Base-by-base conservation (phyloP, 2,329 filamentous ascomycete species). In the Plectosphaerella plurivora region DNA sequence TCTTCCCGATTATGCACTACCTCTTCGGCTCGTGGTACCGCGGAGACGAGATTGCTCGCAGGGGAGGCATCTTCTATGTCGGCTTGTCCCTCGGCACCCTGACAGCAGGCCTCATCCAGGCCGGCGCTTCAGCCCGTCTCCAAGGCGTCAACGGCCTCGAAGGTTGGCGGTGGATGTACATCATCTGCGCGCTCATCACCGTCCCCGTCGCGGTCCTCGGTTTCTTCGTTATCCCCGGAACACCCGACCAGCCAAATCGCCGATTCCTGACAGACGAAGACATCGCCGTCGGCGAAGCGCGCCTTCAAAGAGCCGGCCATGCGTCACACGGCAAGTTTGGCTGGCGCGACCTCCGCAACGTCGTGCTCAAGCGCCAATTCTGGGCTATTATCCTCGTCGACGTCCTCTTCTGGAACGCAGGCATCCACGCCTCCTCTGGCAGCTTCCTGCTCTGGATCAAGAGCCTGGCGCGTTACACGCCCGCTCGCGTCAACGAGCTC, bases 401-500 rank as follows among this genome's bases (percentile, higher is more conserved):
- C 46, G 69, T 80, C 5, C 68, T 84, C 22, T 84, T 84, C 64
- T 84, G 78, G 76, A 82, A 83, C 53, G 70, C 72, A 5, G 64
- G 72, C n/a, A 74, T 66, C 41, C 65, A 78, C 46, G 73, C 72
- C 1, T 70, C 63, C 7, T 67, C 73, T 1, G 80, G 77, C 2
- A 74, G 72, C 0, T 84, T 78, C 53, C 61, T 83, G 3, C 68
- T 85, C 0, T 84, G 81, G 81, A 66, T 84, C 46, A 83, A 83
- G 63, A 79, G 74, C 51, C 59, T 83, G 14, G 63, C 73, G 1
- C 68, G 76, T 2, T 83, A 73, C 59, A 68, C 71, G 0, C 67
- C 68, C 0, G 65, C 74, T 1, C 67, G 67, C 12, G 62, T 83
- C 47, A 83, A 82, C 58, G 69, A 80, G 48, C 65, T 82, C 1